A percentile compares a stretch with the other conserved stretches of the same genome.
Evolutionary conservation across 495 filamentous ascomycete species (phyloP).

Genomic region (Chaetomium fimeti): DNA sequence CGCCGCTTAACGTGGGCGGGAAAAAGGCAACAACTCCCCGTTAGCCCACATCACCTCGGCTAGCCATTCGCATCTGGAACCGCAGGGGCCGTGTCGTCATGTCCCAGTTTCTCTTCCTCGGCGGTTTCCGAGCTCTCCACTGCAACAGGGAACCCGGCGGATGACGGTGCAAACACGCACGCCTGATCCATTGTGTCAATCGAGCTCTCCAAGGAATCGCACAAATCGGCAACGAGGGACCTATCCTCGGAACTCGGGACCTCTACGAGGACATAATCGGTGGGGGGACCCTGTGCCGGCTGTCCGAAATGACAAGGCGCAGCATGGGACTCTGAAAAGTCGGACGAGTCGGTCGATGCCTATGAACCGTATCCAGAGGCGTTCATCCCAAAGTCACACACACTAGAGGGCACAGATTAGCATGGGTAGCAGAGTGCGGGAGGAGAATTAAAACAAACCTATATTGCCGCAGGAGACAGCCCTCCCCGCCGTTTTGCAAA

Average conservation of each 20-base stretch:
- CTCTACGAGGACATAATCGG: too few relatives aligned
- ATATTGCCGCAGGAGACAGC: conserved; percentile 83
- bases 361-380: conserved; percentile 41
- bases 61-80: background rate
- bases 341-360: conserved; percentile 1
- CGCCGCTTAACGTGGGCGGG: too few relatives aligned
- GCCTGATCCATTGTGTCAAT: too few relatives aligned
- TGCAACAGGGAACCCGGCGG: too few relatives aligned
- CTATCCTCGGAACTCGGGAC: too few relatives aligned
- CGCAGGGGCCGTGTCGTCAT: background rate
- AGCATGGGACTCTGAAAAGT: too few relatives aligned
- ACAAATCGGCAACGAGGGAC: too few relatives aligned
- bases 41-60: background rate
- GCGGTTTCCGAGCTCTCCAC: background rate
- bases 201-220: too few relatives aligned
- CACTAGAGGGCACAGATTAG: conserved; percentile 34
- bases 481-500: conserved; percentile 93
- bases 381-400: conserved; percentile 54
- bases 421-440: background rate
- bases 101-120: background rate
- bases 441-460: conserved; percentile 56
- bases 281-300: background rate
- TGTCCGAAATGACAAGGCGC: too few relatives aligned
- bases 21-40: background rate
- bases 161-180: too few relatives aligned